phyloP scores from a whole-genome alignment of 352 stramenopile genomes.

The Phytopythium litorale region DNA sequence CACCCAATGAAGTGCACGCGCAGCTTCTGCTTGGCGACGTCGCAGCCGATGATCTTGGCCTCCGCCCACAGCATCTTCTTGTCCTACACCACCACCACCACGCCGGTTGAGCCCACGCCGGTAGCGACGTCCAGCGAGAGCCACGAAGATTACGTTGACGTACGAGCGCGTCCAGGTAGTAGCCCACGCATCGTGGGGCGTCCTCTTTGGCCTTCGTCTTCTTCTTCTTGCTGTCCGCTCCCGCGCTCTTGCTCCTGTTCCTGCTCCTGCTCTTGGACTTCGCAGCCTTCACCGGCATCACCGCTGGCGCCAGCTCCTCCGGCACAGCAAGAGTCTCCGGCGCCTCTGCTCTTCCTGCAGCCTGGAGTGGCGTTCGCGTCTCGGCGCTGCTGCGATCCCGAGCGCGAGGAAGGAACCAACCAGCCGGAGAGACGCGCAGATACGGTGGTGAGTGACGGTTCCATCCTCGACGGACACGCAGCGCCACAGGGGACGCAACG shows the following conservation, averaged over 20 bases:
- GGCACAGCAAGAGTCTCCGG: not conserved
- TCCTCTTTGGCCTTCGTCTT: conserved; percentile 18
- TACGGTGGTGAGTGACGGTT: not conserved
- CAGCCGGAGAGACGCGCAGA: not conserved
- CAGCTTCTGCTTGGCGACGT: conserved; percentile 53
- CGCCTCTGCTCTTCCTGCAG: conserved; percentile 3
- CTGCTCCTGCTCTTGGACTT: conserved; percentile 4
- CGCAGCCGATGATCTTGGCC: conserved; percentile 64
- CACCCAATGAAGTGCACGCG: conserved; percentile 74
- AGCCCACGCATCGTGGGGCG: conserved; percentile 39
- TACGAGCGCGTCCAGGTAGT: conserved; percentile 66
- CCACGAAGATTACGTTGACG: not conserved
- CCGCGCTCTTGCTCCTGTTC: conserved; percentile 6
- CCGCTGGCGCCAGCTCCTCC: not conserved
- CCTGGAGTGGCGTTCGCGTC: conserved; percentile 10
- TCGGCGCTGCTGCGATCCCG: conserved; percentile 1
- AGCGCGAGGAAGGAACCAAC: not conserved
- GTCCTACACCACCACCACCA: conserved; percentile 22
- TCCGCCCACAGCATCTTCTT: conserved; percentile 70
- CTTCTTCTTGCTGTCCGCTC: conserved; percentile 31
- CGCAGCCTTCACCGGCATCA: conserved; percentile 6
- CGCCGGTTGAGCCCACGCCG: not conserved
- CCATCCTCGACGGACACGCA: not conserved
- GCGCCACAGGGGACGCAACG: not conserved
- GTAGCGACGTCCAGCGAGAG: not conserved